These are phyloP conservation scores for Vaccinium darrowii DNA, from an alignment of 148 eudicot genomes.

Conservation along the genomic window DNA sequence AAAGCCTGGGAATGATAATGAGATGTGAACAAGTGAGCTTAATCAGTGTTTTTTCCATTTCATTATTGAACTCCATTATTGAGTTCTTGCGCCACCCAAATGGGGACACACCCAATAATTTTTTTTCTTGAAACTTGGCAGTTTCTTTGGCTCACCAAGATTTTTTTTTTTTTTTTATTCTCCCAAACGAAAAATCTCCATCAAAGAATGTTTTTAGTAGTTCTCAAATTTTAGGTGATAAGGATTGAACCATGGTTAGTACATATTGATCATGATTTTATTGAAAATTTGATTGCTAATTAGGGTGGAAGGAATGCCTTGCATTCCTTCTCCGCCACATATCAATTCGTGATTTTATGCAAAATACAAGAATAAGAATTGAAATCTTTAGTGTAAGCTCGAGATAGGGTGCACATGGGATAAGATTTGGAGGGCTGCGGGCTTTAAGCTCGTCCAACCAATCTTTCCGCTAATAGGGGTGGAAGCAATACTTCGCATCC, in stretches of 20 bases:
- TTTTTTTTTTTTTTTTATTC: background rate
- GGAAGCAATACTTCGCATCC: too few species aligned
- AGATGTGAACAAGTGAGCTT: background rate
- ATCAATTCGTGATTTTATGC: background rate
- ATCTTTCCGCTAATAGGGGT: too few species aligned
- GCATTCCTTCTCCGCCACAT: background rate
- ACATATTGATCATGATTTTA: background rate
- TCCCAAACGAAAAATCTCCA: background rate
- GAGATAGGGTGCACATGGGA: background rate
- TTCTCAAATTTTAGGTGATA: too few species aligned
- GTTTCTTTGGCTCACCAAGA: background rate
- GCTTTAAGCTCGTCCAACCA: too few species aligned
- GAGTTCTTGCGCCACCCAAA: background rate
- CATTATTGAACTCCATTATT: constrained; percentile 2
- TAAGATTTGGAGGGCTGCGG: background rate
- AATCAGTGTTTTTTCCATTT: background rate
- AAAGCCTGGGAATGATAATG: background rate
- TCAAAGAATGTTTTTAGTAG: background rate
- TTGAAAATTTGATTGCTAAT: background rate
- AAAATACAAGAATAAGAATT: background rate
- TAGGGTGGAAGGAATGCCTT: background rate
- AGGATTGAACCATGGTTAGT: background rate
- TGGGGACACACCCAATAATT: background rate
- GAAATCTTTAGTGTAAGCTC: background rate
- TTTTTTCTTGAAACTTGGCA: background rate